Base-by-base conservation (phyloP, 2,329 filamentous ascomycete genomes). In the Cercospora zeina region DNA sequence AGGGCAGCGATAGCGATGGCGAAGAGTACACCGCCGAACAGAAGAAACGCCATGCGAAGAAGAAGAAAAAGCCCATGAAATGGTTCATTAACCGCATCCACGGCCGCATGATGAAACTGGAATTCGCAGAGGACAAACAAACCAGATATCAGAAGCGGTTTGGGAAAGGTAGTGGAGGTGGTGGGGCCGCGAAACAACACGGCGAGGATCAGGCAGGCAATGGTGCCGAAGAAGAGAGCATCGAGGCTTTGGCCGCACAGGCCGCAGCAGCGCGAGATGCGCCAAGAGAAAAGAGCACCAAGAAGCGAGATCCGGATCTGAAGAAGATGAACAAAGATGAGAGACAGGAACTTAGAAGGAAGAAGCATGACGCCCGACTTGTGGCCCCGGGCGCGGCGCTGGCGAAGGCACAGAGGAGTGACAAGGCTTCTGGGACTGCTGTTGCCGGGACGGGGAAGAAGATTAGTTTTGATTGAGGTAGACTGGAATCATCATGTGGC, bases 131-230 rank as follows among this genome's bases (percentile, higher is more conserved):
- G 78, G 95, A 97, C 76, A 87, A 93, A 62, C 87, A 91, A 69
- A 86, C 86, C 34, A 82, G 95, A 62, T 99, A 99, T 77, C 93
- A 93, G 81, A 99, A 97, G 82, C 86, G 95, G 1, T 97, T 89
- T 73, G 89, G 91, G 67, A 93, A 93, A 76, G 83, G 82, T 33
- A 62, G 57, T 24, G 61, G 70, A 24, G 59, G 33, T 42, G 61
- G 37, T 34, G 47, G 30, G 14, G 37, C 69, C 36, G 68, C 47
- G 47, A 50, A 50, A 50, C 47, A 9, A 19, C 24, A 50, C 21
- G 55, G 55, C 31, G 55, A 58, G 21, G 33, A 37, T 30, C 55
- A 68, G 37, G 71, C 70, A 67, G 93, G 92, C 76, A 83, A 82
- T 34, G 62, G 54, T 36, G 62, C 70, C 24, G 61, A 30, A 37